Conservation (phyloP, 177 flowering plant genomes). For the Vitis hybrid region DNA sequence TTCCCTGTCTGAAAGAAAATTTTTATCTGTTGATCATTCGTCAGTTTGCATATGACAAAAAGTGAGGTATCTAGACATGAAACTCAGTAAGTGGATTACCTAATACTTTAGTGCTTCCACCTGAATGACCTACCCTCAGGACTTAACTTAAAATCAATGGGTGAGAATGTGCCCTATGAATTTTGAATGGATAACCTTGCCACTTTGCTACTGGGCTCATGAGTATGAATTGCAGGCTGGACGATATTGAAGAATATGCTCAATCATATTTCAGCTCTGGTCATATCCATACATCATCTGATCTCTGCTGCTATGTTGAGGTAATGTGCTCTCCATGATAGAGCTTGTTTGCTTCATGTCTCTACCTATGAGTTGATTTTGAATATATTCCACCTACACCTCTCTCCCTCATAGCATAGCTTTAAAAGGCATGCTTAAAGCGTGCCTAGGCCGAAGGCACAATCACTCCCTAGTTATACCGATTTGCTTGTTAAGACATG, state of each 20-base stretch:
- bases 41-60: neutral
- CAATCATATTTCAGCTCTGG: conserved; percentile 78
- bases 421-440: too few species aligned
- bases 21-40: neutral
- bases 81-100: neutral
- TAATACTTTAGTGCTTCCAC: neutral
- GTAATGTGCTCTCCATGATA: conserved; percentile 18
- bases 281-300: conserved; percentile 52
- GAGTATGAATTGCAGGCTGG: conserved; percentile 53
- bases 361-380: neutral
- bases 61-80: neutral
- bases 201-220: too few species aligned
- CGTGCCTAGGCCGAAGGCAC: too few species aligned
- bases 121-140: too few species aligned
- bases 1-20: neutral
- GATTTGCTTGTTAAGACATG: too few species aligned
- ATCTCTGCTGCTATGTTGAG: conserved; percentile 41
- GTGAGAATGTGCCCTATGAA: neutral
- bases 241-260: conserved; percentile 86
- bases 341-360: too few species aligned
- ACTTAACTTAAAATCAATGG: too few species aligned
- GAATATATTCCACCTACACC: neutral
- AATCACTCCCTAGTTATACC: too few species aligned
- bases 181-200: neutral
- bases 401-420: neutral